Evolutionary conservation across 192 early-diverging fungal genomes (phyloP).

Genomic region (Funneliformis mosseae): DNA sequence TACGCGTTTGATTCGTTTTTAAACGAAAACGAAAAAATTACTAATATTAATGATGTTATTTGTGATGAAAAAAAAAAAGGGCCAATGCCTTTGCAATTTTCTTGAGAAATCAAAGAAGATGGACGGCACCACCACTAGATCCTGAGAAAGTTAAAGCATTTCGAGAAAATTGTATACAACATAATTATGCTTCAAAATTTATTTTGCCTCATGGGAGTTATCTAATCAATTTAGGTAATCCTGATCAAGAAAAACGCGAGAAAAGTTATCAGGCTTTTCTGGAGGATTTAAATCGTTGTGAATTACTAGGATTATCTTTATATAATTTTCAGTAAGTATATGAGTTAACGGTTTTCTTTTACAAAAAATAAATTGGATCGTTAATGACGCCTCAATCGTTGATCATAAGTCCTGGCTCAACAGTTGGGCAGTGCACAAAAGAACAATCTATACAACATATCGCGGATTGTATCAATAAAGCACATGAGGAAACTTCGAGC

Average conservation of each 20-base stretch:
- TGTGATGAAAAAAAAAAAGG: neutral
- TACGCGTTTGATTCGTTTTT: neutral
- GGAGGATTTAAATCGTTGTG: slow-evolving; percentile 55
- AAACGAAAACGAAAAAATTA: neutral
- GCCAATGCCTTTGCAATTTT: slow-evolving; percentile 49
- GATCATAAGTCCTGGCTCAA: slow-evolving; percentile 38
- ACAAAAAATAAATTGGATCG: neutral
- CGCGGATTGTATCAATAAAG: slow-evolving; percentile 51
- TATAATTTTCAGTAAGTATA: slow-evolving; percentile 58
- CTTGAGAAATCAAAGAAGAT: slow-evolving; percentile 44
- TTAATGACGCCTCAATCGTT: no score
- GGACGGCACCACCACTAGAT: slow-evolving; percentile 38
- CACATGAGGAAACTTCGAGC: slow-evolving; percentile 39
- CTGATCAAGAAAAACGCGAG: slow-evolving; percentile 45
- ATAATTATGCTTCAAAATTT: slow-evolving; percentile 34
- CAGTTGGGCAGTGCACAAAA: slow-evolving; percentile 39
- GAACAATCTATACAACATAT: slow-evolving; percentile 46
- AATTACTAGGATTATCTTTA: slow-evolving; percentile 48
- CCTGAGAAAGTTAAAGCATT: slow-evolving; percentile 38
- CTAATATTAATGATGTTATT: neutral
- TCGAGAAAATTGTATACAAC: slow-evolving; percentile 16
- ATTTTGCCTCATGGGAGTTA: slow-evolving; percentile 59
- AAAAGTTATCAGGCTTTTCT: slow-evolving; percentile 52
- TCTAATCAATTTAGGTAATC: slow-evolving; percentile 57
- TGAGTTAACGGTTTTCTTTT: neutral